Base-by-base conservation (phyloP, 2,329 filamentous ascomycete genomes). In the Orbilia oligospora region DNA sequence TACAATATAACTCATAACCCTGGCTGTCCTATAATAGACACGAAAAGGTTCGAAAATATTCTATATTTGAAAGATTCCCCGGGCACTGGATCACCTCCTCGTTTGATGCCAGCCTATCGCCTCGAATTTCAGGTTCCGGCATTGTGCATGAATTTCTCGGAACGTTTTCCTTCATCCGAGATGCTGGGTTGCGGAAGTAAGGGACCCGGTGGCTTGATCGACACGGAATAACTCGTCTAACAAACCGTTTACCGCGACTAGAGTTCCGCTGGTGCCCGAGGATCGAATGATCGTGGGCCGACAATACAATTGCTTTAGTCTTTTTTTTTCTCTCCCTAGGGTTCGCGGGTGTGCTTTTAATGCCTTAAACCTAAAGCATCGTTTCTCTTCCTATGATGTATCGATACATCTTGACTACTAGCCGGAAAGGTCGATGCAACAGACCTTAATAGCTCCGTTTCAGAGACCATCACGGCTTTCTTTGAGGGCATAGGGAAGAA, bases 361-460 rank as follows among this genome's bases (percentile, higher is more conserved):
- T 5, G 46, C 36, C n/a, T 36, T 18, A n/a, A 46, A 27, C 20
- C 20, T 24, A n/a, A 46, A 64, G 18, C 24, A 48, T 71, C 18
- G 20, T 22, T 65, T 27, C 20, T 33, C 38, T 30, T 49, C 30
- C 18, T 14, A 27, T 44, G 27, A 73, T 49, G 61, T 73, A 73
- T 67, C 61, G 70, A 73, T 73, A 73, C 70, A 66, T 73, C 63
- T 48, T 36, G 46, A 16, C 10, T 38, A 66, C 53, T 55, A 63
- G 64, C 44, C 56, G 53, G 51, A 41, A 56, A 56, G 46, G n/a
- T 30, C 61, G 22, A 41, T 75, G 71, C 51, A 68, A 27, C n/a
- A 51, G 18, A 64, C 53, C 36, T 51, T 63, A 48, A 68, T 73
- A 68, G 71, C 46, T 18, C 58, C 27, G 66, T 76, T 76, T 76